Percentiles rank a stretch among this genome's conserved stretches.
These are phyloP conservation scores for Globisporangium orthogonon DNA, from an alignment of 352 stramenopile genomes.

Conservation along the genomic window DNA sequence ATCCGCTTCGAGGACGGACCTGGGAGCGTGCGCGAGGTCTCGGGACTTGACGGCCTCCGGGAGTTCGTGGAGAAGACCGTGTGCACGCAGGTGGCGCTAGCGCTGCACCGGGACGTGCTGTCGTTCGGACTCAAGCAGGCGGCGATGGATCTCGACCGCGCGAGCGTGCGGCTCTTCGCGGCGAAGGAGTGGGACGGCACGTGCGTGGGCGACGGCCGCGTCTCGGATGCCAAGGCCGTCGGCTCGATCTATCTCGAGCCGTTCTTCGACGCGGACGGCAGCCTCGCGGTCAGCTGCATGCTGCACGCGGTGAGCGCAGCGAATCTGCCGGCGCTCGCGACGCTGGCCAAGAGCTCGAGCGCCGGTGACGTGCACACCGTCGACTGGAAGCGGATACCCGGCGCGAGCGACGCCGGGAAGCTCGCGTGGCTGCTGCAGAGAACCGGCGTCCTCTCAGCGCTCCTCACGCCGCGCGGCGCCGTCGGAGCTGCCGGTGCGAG, in stretches of 20 bases:
- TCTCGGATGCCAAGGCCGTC: conserved; percentile 62
- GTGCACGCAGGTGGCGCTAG: conserved; percentile 64
- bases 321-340: conserved; percentile 26
- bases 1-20: conserved; percentile 68
- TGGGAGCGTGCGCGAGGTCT: conserved; percentile 51
- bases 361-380: conserved; percentile 48
- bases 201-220: conserved; percentile 80
- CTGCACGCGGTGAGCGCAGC: conserved; percentile 55
- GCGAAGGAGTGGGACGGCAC: conserved; percentile 77
- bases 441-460: conserved; percentile 37
- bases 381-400: conserved; percentile 80
- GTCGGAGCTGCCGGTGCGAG: neutral
- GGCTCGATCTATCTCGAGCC: conserved; percentile 75
- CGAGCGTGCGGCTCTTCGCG: conserved; percentile 66
- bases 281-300: conserved; percentile 64
- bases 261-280: conserved; percentile 44
- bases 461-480: conserved; percentile 9
- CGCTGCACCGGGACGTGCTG: conserved; percentile 58
- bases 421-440: conserved; percentile 72
- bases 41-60: conserved; percentile 43
- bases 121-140: conserved; percentile 78
- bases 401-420: conserved; percentile 58
- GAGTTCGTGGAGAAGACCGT: conserved; percentile 72
- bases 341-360: conserved; percentile 30
- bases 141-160: conserved; percentile 66